Evolutionary conservation across 2,329 filamentous ascomycete species (phyloP), one percentile per base, ranked within the genome.

Genomic region (Pseudopyricularia javanii): DNA sequence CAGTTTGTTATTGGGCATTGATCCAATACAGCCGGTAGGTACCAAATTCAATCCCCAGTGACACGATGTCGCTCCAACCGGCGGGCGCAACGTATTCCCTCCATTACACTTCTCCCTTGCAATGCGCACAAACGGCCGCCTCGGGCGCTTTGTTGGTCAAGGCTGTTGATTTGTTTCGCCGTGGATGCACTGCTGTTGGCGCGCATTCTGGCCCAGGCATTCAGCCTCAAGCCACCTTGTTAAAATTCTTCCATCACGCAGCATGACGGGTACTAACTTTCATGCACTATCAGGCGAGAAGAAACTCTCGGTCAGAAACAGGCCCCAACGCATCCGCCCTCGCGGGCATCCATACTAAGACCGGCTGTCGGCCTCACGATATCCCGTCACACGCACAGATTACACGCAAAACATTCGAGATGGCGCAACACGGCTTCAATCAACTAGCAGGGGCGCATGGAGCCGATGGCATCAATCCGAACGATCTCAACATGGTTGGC

Each of bases 381-480:
- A 43, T 22, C n/a, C 37, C 37, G 37, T 7, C n/a, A 43, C 20
- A 43, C 17, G 17, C 20, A 43, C 37, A 20, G 14, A 43, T 43
- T 20, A 11, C n/a, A 20, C 37, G 37, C 37, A 24, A 43, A 24
- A 43, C 37, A 43, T 4, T 43, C 28, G 53, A 47, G 56, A 80
- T 80, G 76, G 73, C 76, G 59, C 75, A 78, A 53, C 75, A 79
- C 69, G 68, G 70, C 60, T 82, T 79, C 66, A 70, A 70, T 62
- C 75, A 78, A 59, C 80, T 80, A 63, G 71, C 70, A 59, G 74
- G 74, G 58, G 68, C 70, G 61, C 75, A 77, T 58, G 75, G 74
- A 57, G 74, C 71, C 55, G 77, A 68, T 51, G 78, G 78, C 62
- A 84, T 96, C 63, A 88, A 96, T 64, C 91, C 91, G 11, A 91